Base-by-base conservation (phyloP, 257 asterid genomes). In the Cruciata laevipes region DNA sequence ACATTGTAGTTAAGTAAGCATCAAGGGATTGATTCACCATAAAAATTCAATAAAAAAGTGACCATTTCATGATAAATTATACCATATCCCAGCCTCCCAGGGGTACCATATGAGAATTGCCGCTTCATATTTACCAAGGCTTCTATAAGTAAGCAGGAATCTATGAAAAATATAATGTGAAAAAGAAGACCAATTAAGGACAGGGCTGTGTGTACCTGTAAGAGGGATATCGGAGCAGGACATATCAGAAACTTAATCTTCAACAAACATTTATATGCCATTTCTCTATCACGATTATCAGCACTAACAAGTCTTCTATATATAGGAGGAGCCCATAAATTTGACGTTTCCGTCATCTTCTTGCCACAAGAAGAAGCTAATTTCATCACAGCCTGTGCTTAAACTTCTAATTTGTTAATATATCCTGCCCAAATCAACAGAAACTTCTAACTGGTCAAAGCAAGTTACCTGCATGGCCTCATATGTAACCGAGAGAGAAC, bases 201-300 rank as follows among this genome's bases (percentile, higher is more conserved):
- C 60, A 53, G 3, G 14, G 30, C 1, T 53, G 30, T 53, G 60
- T 23, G 27, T 58, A 89, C 96, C 95, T 90, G 86, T 74, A 89
- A 83, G 59, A 90, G 95, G 67, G 70, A 73, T 49, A 67, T 63
- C 72, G 84, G 86, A 44, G 85, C 87, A 68, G 88, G 95, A 68
- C 79, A 79, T 76, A 90, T 78, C 66, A 77, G 27, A 55, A 79
- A 78, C 77, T 69, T 80, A 66, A 83, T 75, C 82, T 87, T 86
- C 75, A 80, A 80, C 84, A 87, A 81, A 74, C 93, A 90, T 69
- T 91, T 85, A 72, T 87, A 95, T 3, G 97, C 82, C 82, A 86
- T 86, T 62, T 87, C 95, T 78, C 90, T 84, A 76, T 90, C 95
- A 79, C 88, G 86, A 82, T 84, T 90, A 69, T 90, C 81, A 40